phyloP scores from a whole-genome alignment of 768 basidiomycete genomes.

The Leucocoprinus leucothites region DNA sequence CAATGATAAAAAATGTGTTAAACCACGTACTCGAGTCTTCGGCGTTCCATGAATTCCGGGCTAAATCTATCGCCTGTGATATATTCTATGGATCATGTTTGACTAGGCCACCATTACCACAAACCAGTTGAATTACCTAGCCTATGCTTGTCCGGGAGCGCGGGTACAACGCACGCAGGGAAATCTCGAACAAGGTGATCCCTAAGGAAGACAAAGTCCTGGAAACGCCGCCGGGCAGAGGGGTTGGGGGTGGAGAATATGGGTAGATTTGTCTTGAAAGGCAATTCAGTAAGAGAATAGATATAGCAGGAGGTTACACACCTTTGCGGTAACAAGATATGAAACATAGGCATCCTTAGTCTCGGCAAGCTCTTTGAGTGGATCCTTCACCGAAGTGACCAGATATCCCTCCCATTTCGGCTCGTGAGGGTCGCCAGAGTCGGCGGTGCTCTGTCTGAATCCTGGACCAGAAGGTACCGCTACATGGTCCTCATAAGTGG shows the following conservation, averaged over 20 bases:
- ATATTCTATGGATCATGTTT: slow-evolving; percentile 61
- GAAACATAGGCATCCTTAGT: slow-evolving; percentile 98
- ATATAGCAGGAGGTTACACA: slow-evolving; percentile 25
- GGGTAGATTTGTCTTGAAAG: slow-evolving; percentile 78
- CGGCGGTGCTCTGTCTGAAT: slow-evolving; percentile 76
- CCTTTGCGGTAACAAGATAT: slow-evolving; percentile 88
- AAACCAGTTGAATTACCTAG: slow-evolving; percentile 58
- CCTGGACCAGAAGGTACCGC: slow-evolving; percentile 58
- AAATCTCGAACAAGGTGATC: slow-evolving; percentile 89
- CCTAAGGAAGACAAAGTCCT: slow-evolving; percentile 94
- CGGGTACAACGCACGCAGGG: slow-evolving; percentile 97
- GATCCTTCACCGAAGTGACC: slow-evolving; percentile 81
- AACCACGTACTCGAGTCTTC: slow-evolving; percentile 74
- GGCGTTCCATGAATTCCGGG: slow-evolving; percentile 93
- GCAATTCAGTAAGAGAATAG: slow-evolving; percentile 10
- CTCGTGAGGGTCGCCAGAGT: slow-evolving; percentile 74
- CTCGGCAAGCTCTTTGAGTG: slow-evolving; percentile 93
- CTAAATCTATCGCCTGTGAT: slow-evolving; percentile 97
- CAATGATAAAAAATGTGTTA: background rate
- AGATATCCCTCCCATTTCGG: slow-evolving; percentile 92
- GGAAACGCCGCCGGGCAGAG: slow-evolving; percentile 83
- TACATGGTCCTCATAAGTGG: slow-evolving; percentile 44
- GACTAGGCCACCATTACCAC: background rate
- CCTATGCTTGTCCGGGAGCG: slow-evolving; percentile 94
- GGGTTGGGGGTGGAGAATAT: slow-evolving; percentile 78